Evolutionary conservation across 306 rosid species (phyloP), one percentile per base, ranked within the genome.

Genomic region (Cicer yamashitae): DNA sequence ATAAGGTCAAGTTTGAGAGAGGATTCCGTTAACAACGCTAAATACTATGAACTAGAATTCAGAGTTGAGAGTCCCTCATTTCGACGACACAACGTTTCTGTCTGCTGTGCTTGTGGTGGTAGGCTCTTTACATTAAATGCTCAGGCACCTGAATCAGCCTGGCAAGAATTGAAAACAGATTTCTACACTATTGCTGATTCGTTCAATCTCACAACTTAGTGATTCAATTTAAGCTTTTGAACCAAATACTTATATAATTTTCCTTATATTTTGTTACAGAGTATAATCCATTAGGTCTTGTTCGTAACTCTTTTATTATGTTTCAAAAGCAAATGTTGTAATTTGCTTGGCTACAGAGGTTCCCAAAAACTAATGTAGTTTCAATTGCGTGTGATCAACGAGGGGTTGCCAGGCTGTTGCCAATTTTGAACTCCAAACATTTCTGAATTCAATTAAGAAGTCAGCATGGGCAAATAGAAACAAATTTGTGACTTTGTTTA

Each of bases 101-200:
- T 96, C 8, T 92, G 96, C 67, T 92, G 93, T 48, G 89, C 88
- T 45, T 73, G 78, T 3, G 78, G 64, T 6, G 99, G 99, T 6
- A 85, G 82, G 77, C 84, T 96, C 18, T 89, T 67, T 40, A 92
- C 97, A 7, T 84, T 94, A 22, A 96, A 96, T 79, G 97, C 96
- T 79, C 99, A 96, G 78, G 93, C 92, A 59, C 97, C 98, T 2
- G 96, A 96, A 84, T 78, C 94, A 6, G 86, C 62, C 6, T 90
- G 98, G 98, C 84, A 85, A 6, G 50, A 38, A 6, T 77, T 92
- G 72, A 81, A 92, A 83, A 82, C 84, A 0, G 88, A 79, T 63
- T 89, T 94, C 80, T 81, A 85, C 30, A 61, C 25, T 50, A 90
- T 92, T 66, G 96, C 96, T 10, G 62, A 84, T 64, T 94, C 97